Base-by-base conservation (phyloP, 2,329 filamentous ascomycete species). In the Colletotrichum lini region DNA sequence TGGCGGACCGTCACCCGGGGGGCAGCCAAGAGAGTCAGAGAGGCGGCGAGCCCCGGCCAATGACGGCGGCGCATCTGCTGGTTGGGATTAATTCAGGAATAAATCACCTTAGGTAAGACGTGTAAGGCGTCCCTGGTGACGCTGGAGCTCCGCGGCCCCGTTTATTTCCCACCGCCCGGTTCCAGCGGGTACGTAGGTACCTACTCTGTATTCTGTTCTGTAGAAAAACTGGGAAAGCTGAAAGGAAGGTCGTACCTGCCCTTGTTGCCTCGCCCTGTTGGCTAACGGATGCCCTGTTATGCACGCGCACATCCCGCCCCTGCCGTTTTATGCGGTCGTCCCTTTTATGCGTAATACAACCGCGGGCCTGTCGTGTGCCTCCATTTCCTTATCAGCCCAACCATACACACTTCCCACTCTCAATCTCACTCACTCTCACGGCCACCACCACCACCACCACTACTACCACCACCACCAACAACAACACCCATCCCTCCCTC, bases 261-360 rank as follows among this genome's bases (percentile, higher is more conserved):
- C 30, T 30, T 30, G 30, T 30, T 30, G 6, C 30, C 30, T 30
- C 30, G 30, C 30, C 30, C 30, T 30, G 30, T 1, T 9, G 30
- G 30, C 30, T 30, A 30, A 7, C 6, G 6, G 3, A 30, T 52
- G 66, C 66, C 56, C 53, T 52, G 47, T 30, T 56, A 38, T 57
- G 50, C 65, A 62, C 18, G 42, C 15, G 26, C 49, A 67, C 57
- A 57, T 49, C 38, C 63, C 13, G 10, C 53, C 54, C 23, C 45
- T 50, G 45, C 4, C 53, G 44, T 47, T 12, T 54, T 54, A 70
- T 70, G 63, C 63, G 56, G 15, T 10, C 45, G 26, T 50, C 38
- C 64, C 54, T 53, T 56, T 70, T 67, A 70, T 70, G 67, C 63
- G 61, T 63, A 67, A 40, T 42, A 47, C 63, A 67, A 57, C 35